Conservation (phyloP, 306 rosid genomes). For the Prunus armeniaca region DNA sequence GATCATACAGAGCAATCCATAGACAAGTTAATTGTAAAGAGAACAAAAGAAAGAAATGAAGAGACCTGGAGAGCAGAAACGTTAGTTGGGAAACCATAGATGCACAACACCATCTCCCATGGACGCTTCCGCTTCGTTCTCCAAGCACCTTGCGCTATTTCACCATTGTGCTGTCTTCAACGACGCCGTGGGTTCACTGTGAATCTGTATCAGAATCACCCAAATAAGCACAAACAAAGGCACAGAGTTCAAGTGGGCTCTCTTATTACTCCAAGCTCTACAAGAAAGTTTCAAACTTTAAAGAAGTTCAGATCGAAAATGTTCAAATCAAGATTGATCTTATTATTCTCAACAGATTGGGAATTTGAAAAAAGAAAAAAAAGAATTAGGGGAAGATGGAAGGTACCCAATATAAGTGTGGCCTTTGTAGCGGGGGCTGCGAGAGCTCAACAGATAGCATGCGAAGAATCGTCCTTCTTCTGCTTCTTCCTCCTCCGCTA, state of each 20-base stretch:
- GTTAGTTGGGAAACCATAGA: no score
- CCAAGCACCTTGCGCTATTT: slow-evolving; percentile 76
- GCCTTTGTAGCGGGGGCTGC: no score
- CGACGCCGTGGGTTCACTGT: slow-evolving; percentile 87
- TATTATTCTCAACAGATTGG: background rate
- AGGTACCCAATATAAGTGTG: slow-evolving; percentile 49
- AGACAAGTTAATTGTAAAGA: no score
- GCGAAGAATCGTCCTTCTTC: no score
- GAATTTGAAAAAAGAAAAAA: background rate
- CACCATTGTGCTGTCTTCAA: slow-evolving; percentile 91
- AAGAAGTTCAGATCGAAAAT: background rate
- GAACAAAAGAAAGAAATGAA: no score
- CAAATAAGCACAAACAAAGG: background rate
- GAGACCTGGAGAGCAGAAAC: no score
- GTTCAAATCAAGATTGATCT: background rate
- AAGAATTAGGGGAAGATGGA: background rate
- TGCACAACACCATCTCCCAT: no score
- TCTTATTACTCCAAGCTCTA: no score
- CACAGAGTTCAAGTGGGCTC: no score
- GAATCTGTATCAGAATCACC: slow-evolving; percentile 42
- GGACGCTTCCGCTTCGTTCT: slow-evolving; percentile 28
- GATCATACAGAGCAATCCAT: no score
- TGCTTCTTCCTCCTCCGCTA: no score
- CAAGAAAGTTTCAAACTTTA: background rate
- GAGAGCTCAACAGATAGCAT: no score